Percentiles rank a stretch among this genome's conserved stretches.
Evolutionary conservation across 148 eudicot genomes (phyloP).

Genomic region (Beta vulgaris): DNA sequence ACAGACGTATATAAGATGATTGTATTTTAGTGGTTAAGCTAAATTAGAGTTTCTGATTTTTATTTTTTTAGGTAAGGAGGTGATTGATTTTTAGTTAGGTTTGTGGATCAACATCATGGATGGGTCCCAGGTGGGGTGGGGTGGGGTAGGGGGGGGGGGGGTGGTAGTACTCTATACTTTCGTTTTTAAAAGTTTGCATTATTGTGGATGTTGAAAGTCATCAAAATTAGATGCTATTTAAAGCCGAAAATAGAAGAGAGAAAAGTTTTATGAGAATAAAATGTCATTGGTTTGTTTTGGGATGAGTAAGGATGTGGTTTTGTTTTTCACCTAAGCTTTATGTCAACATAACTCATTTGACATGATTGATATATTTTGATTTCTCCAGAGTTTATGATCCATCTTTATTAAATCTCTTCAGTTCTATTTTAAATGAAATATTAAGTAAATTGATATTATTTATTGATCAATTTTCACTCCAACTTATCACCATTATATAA

Average conservation of each 20-base stretch:
- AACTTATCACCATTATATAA: too few relatives aligned
- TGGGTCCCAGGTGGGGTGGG: background rate
- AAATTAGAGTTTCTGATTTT: background rate
- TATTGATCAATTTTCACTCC: too few relatives aligned
- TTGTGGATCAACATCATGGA: background rate
- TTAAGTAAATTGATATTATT: too few relatives aligned
- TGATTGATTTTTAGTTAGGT: background rate
- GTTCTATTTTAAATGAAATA: too few relatives aligned
- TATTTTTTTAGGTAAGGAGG: background rate
- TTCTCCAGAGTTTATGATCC: too few relatives aligned
- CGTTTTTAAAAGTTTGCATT: background rate
- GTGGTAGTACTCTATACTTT: background rate
- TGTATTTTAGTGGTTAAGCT: background rate
- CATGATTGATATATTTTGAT: too few relatives aligned
- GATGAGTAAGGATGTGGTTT: background rate
- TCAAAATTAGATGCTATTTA: background rate
- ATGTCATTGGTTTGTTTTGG: background rate
- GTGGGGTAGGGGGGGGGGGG: background rate
- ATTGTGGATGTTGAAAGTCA: background rate
- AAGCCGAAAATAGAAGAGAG: background rate
- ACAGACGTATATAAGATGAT: slow-evolving; percentile 4
- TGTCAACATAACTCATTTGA: too few relatives aligned
- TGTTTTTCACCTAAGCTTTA: too few relatives aligned
- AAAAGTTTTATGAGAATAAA: background rate
- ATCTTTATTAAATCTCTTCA: too few relatives aligned